Percentiles rank a stretch among this genome's conserved stretches.
These are phyloP conservation scores for Coemansia sp. DNA, from an alignment of 192 early-diverging fungal genomes.

Conservation along the genomic window DNA sequence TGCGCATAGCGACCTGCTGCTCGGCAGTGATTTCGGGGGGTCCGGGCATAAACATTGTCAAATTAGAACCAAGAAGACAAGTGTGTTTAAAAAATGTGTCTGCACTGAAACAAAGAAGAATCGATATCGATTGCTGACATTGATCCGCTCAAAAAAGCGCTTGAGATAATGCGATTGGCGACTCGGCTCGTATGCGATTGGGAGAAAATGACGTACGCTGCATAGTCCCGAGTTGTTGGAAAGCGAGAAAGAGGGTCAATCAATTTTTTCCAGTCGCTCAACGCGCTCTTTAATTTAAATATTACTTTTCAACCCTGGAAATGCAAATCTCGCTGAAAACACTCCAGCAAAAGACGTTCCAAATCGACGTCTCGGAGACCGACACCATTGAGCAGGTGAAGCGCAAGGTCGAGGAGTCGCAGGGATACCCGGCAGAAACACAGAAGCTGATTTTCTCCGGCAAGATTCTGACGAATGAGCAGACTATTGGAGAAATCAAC, in stretches of 20 bases:
- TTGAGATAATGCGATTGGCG: too few relatives aligned
- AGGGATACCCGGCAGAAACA: slow-evolving; percentile 65
- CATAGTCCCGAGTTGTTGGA: too few relatives aligned
- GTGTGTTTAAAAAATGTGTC: too few relatives aligned
- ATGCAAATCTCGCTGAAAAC: slow-evolving; percentile 89
- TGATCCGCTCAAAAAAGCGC: too few relatives aligned
- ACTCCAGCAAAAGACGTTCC: slow-evolving; percentile 80
- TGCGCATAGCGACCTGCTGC: slow-evolving; percentile 46
- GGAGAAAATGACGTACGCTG: too few relatives aligned
- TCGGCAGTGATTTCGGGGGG: slow-evolving; percentile 48
- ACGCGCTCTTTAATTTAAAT: neutral
- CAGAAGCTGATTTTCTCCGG: slow-evolving; percentile 93
- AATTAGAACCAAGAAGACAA: neutral
- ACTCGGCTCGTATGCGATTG: too few relatives aligned
- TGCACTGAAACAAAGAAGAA: too few relatives aligned
- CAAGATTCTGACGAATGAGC: slow-evolving; percentile 82
- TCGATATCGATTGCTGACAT: too few relatives aligned
- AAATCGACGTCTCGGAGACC: slow-evolving; percentile 69
- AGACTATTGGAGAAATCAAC: slow-evolving; percentile 69
- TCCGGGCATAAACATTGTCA: slow-evolving; percentile 52
- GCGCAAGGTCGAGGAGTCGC: slow-evolving; percentile 65
- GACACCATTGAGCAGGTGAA: slow-evolving; percentile 76
- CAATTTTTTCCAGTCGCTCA: too few relatives aligned
- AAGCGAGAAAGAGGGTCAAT: too few relatives aligned
- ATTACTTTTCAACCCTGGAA: neutral